These are phyloP conservation scores for Myxozyma neotropica DNA, from an alignment of 805 yeast genomes.

Conservation along the genomic window DNA sequence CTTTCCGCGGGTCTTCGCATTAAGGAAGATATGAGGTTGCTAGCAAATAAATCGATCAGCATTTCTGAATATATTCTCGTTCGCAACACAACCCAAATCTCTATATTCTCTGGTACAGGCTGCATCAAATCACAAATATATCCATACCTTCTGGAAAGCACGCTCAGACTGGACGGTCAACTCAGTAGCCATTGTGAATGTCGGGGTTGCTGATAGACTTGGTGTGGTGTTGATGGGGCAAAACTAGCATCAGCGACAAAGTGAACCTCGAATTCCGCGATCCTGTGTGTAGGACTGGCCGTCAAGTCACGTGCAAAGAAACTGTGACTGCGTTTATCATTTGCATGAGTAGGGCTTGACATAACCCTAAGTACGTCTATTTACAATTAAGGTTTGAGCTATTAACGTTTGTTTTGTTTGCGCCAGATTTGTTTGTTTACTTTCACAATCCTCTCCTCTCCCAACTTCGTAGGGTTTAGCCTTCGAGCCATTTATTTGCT, in stretches of 20 bases:
- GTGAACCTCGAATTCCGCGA: slow-evolving; percentile 8
- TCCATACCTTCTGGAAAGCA: slow-evolving; percentile 99
- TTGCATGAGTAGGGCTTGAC: background rate
- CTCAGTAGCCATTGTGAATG: slow-evolving; percentile 86
- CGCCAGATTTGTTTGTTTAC: slow-evolving; percentile 6
- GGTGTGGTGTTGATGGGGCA: slow-evolving; percentile 6
- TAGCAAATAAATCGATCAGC: slow-evolving; percentile 38
- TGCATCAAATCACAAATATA: slow-evolving; percentile 33
- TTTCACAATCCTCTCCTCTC: slow-evolving; percentile 7
- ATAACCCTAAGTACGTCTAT: background rate
- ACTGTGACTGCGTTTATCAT: slow-evolving; percentile 5
- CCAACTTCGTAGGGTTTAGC: background rate
- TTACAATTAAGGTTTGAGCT: background rate
- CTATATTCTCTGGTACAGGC: background rate
- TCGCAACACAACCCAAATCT: background rate
- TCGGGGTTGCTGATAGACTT: slow-evolving; percentile 9
- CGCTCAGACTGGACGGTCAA: slow-evolving; percentile 99
- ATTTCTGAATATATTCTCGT: background rate
- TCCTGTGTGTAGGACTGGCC: slow-evolving; percentile 3
- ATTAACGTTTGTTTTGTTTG: background rate
- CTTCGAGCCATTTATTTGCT: background rate
- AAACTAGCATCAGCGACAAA: background rate
- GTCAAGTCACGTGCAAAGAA: slow-evolving; percentile 2
- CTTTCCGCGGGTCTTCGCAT: slow-evolving; percentile 99
- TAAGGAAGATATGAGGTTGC: slow-evolving; percentile 99